Evolutionary conservation across 257 asterid species (phyloP), one percentile per base, ranked within the genome.

Genomic region (Eucommia ulmoides): DNA sequence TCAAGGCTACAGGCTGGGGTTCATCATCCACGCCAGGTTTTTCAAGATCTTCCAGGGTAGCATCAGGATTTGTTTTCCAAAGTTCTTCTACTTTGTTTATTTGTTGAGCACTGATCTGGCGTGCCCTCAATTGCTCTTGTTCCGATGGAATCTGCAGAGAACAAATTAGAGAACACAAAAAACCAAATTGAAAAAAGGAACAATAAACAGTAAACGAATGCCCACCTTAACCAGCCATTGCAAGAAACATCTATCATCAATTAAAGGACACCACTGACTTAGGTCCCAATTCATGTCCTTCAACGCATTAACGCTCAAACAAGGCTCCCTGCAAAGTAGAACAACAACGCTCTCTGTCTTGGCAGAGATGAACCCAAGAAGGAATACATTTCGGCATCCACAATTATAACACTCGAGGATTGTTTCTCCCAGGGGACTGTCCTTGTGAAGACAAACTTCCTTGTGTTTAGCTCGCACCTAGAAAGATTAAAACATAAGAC

Each of bases 261-360:
- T 91, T 55, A 91, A 94, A 4, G 99, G 99, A 73, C 97, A 91
- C 99, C 99, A 91, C 69, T 91, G 95, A 64, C 97, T 86, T 74
- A 91, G 68, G 74, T 91, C 99, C 99, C 99, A 91, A 56, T 91
- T 91, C 97, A 86, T 83, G 75, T 91, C 99, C 71, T 91, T 91
- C 54, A 91, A 59, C 17, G 95, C 99, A 71, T 83, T 86, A 33
- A 78, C 88, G 64, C 73, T 79, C 52, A 91, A 81, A 55, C 99
- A 91, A 23, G 97, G 97, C 69, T 91, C 97, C 65, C 97, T 72
- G 57, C 97, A 91, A n/a, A 91, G 93, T 59, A 91, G 86, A 59
- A 91, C 99, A 17, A 91, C 95, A 54, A 91, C 99, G 63, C 96
- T 91, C 66, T 91, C 99, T 54, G 99, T 79, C 72, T 78, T 91